phyloP scores from a whole-genome alignment of 2,329 filamentous ascomycete species.

The Cordyceps militaris region DNA sequence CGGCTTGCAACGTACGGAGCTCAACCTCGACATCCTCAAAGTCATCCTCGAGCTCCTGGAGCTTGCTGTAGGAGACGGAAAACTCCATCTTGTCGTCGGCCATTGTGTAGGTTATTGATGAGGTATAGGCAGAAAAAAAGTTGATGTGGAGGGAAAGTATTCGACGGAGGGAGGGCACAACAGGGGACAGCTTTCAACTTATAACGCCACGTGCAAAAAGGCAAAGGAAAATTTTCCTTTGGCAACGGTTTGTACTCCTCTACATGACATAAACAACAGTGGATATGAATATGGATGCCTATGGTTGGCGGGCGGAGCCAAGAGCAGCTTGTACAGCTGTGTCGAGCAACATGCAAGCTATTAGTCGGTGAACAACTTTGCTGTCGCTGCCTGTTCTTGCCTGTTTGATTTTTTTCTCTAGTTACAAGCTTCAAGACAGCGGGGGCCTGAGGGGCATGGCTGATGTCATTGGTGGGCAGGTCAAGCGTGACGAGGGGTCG shows the following conservation, averaged over 20 bases:
- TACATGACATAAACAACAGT: slow-evolving; percentile 11
- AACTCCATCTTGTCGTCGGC: slow-evolving; percentile 25
- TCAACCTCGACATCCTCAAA: slow-evolving; percentile 79
- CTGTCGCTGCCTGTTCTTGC: too few species aligned
- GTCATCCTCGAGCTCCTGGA: slow-evolving; percentile 72
- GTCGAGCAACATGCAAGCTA: background rate
- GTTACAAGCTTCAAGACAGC: background rate
- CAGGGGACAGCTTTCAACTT: background rate
- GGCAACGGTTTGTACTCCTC: background rate
- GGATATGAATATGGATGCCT: slow-evolving; percentile 9
- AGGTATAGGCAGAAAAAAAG: background rate
- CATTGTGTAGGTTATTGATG: background rate
- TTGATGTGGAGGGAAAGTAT: background rate
- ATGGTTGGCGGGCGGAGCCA: slow-evolving; percentile 11
- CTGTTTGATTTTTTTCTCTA: background rate
- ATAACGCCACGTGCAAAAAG: background rate
- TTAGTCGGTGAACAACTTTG: slow-evolving; percentile 10
- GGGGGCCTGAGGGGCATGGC: background rate
- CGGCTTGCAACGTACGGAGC: slow-evolving; percentile 53
- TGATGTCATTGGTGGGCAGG: slow-evolving; percentile 9
- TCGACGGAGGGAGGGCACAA: background rate
- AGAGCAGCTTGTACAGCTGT: background rate
- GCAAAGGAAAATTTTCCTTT: background rate
- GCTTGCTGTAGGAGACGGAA: slow-evolving; percentile 62
- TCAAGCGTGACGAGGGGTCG: background rate